phyloP scores from a whole-genome alignment of 306 rosid genomes.

The Prinsepia uniflora region DNA sequence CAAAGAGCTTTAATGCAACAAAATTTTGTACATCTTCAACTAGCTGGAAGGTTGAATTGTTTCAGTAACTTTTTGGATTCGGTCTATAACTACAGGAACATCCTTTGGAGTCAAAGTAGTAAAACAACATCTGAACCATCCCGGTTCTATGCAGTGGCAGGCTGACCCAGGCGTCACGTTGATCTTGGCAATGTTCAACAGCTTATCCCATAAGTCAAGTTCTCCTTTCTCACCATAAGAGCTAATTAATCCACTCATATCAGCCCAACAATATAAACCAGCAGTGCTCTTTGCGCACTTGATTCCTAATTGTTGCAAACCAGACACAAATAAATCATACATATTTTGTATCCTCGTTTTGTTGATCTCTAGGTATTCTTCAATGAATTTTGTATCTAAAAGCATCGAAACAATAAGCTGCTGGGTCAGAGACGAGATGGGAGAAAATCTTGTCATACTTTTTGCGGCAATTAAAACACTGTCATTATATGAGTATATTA shows the following conservation, averaged over 20 bases:
- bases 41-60: slow-evolving; percentile 44
- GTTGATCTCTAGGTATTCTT: slow-evolving; percentile 62
- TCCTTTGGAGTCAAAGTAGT: slow-evolving; percentile 59
- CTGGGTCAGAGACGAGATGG: slow-evolving; percentile 81
- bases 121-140: slow-evolving; percentile 97
- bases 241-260: slow-evolving; percentile 72
- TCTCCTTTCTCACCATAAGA: slow-evolving; percentile 88
- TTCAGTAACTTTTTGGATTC: slow-evolving; percentile 60
- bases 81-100: slow-evolving; percentile 57
- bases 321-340: slow-evolving; percentile 48
- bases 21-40: slow-evolving; percentile 31
- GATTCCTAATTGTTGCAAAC: slow-evolving; percentile 66
- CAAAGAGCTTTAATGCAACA: background rate
- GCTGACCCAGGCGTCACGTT: slow-evolving; percentile 90
- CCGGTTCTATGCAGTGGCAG: slow-evolving; percentile 96
- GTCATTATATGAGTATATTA: slow-evolving; percentile 58
- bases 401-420: slow-evolving; percentile 70
- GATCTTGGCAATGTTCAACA: slow-evolving; percentile 67
- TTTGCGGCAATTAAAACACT: slow-evolving; percentile 69
- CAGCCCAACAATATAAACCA: slow-evolving; percentile 79
- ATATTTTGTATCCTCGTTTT: slow-evolving; percentile 42
- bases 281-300: slow-evolving; percentile 72
- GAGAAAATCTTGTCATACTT: slow-evolving; percentile 67
- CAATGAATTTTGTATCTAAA: slow-evolving; percentile 55
- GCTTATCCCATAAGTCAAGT: slow-evolving; percentile 81